Conservation (phyloP, 345 rosid species). For the Eucalyptus tenuipes region DNA sequence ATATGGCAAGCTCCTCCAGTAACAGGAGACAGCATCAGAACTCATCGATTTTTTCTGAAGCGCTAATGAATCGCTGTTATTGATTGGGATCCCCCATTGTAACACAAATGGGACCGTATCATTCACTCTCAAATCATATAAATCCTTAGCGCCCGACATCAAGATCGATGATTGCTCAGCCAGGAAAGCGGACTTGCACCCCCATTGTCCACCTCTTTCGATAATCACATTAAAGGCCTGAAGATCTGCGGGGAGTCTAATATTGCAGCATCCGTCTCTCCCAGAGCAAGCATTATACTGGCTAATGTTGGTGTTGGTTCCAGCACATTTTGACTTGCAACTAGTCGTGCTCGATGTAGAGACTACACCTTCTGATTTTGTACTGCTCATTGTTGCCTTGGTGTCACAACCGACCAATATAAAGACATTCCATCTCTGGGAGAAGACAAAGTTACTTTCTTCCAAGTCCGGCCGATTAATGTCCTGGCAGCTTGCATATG, state of each 20-base stretch:
- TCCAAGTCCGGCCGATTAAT: fast-evolving
- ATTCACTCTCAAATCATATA: not conserved
- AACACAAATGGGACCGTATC: not conserved
- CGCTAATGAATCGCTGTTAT: fast-evolving
- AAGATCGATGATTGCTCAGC: not conserved
- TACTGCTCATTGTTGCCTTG: fast-evolving
- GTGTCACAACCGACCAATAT: not conserved
- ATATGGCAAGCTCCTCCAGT: fast-evolving
- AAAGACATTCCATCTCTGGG: not conserved
- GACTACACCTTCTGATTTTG: fast-evolving
- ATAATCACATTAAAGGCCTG: fast-evolving
- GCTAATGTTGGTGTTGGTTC: fast-evolving
- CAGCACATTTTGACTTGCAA: fast-evolving
- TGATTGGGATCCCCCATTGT: not conserved
- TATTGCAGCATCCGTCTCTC: not conserved
- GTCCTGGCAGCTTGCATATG: not conserved
- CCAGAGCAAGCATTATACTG: not conserved
- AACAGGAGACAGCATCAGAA: fast-evolving
- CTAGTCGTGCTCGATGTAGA: fast-evolving
- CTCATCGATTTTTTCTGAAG: fast-evolving
- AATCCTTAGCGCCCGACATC: fast-evolving
- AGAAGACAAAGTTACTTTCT: not conserved
- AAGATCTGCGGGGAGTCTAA: fast-evolving
- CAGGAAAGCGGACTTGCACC: not conserved
- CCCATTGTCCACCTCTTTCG: fast-evolving